Evolutionary conservation across 2,329 filamentous ascomycete species (phyloP), one percentile per base, ranked within the genome.

Genomic region (Venturia nashicola): DNA sequence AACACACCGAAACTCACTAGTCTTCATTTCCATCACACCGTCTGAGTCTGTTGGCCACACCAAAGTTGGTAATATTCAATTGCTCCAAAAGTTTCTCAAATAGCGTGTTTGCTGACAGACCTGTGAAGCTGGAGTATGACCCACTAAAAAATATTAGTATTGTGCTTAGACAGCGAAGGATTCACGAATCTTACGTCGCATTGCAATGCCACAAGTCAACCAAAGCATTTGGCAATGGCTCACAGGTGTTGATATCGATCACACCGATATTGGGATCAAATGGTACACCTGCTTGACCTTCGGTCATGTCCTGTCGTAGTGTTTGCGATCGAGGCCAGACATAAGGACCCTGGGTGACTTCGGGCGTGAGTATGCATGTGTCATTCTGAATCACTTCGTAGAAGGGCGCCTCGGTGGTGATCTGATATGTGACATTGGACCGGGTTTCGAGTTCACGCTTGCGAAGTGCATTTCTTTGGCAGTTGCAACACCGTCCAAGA

Each of bases 281-380:
- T 43, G 42, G 42, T 11, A 43, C 42, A 61, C 75, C 76, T 1
- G 57, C 65, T 66, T 78, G 70, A 20, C 67, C 69, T 23, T 78
- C 74, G 6, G 65, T 67, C 57, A 78, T 69, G 64, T 78, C 70
- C n/a, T 71, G 66, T 40, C 76, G 73, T 6, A 67, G 61, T 4
- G 65, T 67, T 55, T 67, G 63, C 18, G 48, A 61, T 14, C 65
- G 48, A 6, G 65, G 65, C 65, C 66, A 66, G 63, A 77, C 71
- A 73, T 83, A 84, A 23, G 82, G 82, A 0, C 81, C 81, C 69
- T 82, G 75, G 3, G 77, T 82, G 23, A 78, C 77, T 69, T 83
- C 81, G 0, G 80, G 80, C n/a, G 75, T 78, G 36, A 83, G 72
- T 34, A 82, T 72, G 66, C 81, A 83, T 16, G 63, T 66, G 51